Evolutionary conservation across 177 flowering plant genomes (phyloP), one percentile per base, ranked within the genome.

Genomic region (Vitis hybrid): DNA sequence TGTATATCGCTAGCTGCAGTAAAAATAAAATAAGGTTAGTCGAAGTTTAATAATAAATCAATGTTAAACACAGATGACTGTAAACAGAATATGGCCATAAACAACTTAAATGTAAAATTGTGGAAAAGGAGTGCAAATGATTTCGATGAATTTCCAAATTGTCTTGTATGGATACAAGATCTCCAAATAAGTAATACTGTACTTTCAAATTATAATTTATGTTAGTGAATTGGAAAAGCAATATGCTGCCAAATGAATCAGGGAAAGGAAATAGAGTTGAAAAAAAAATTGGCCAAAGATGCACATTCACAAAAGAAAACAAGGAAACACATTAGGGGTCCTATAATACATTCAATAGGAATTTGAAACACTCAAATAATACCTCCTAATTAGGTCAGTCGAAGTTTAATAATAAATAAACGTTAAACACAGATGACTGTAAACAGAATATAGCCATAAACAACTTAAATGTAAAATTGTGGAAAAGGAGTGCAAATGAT

Each of bases 1-100:
- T 91, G 74, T 88, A 89, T 56, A 91, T 66, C 79, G 88, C 97
- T 78, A 91, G 51, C 98, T 93, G 87, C 87, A 82, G 9, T 60
- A 21, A 45, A 72, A 19, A 57, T 3, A 34, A 10, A 59, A 62
- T 62, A 18, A 45, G 8, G 65, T 50, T 13, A 52, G 9, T 1
- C 15, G 18, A 32, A 40, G 51, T 50, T 70, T 8, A 13, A 4
- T n/a, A 5, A n/a, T 52, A 5, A 32, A 18, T 17, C 32, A 2
- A 61, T 9, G 11, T 23, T 30, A 3, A 52, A 12, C 45, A 26
- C 26, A 26, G 26, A 26, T 26, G 26, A 26, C 26, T 26, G 26
- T 26, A 59, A 12, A 59, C 8, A 10, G 23, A 10, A 21, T 23
- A 21, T 23, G 12, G 40, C 34, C n/a, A 59, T 10, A 23, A 12